These are phyloP conservation scores for Trichoderma arundinaceum DNA, from an alignment of 2,329 filamentous ascomycete species.

Conservation along the genomic window DNA sequence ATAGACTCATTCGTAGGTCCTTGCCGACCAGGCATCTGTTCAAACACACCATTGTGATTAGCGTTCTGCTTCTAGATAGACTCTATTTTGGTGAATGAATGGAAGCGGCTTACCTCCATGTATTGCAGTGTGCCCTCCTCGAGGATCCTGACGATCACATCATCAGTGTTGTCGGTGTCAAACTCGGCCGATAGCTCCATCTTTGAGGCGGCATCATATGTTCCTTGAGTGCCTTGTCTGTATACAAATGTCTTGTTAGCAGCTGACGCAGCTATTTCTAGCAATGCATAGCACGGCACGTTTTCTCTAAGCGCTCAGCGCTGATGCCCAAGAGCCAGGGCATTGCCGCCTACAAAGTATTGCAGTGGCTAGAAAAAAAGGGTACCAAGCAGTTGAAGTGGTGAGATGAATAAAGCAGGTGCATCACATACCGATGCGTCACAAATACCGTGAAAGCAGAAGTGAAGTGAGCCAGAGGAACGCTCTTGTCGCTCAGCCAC, in stretches of 20 bases:
- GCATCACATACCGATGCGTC: constrained; percentile 77
- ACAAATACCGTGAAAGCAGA: constrained; percentile 88
- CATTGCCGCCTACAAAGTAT: background rate
- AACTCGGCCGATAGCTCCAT: constrained; percentile 82
- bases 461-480: constrained; percentile 84
- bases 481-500: constrained; percentile 80
- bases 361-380: background rate
- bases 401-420: background rate
- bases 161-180: constrained; percentile 77
- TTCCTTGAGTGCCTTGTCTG: constrained; percentile 86
- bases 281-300: background rate
- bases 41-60: constrained; percentile 15
- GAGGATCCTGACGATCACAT: constrained; percentile 81
- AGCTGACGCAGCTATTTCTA: background rate
- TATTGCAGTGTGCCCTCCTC: constrained; percentile 74
- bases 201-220: constrained; percentile 77
- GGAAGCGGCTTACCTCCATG: constrained; percentile 51
- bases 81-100: too few species aligned
- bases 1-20: constrained; percentile 60
- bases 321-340: too few species aligned
- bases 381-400: background rate
- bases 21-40: constrained; percentile 58
- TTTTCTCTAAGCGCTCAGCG: background rate
- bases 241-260: constrained; percentile 32
- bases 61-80: background rate